These are phyloP conservation scores for Diaporthe ilicicola DNA, from an alignment of 2,329 filamentous ascomycete species.

Conservation along the genomic window DNA sequence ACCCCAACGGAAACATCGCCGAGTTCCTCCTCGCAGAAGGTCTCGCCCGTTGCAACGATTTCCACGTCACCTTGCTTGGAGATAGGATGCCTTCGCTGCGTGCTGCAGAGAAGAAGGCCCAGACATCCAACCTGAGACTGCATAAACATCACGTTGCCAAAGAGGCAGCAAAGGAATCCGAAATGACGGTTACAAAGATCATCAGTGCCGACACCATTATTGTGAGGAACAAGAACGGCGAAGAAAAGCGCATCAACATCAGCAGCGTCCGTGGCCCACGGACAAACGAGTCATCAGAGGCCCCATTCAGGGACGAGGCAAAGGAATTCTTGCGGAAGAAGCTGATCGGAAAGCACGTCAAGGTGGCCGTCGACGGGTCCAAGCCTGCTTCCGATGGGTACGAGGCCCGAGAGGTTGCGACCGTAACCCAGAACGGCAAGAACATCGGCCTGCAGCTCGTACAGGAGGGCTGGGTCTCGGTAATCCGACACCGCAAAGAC, in stretches of 20 bases:
- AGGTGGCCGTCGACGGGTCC: conserved; percentile 87
- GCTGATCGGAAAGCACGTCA: conserved; percentile 94
- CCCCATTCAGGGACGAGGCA: conserved; percentile 88
- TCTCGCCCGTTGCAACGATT: conserved; percentile 91
- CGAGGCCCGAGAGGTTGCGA: conserved; percentile 94
- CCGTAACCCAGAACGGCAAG: conserved; percentile 82
- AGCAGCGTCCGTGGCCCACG: conserved; percentile 96
- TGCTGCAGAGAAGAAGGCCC: conserved; percentile 86
- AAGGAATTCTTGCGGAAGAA: conserved; percentile 96
- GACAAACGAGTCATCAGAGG: conserved; percentile 83
- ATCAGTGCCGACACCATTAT: conserved; percentile 90
- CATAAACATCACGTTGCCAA: conserved; percentile 85
- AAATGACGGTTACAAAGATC: conserved; percentile 86
- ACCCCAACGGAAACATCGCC: conserved; percentile 92
- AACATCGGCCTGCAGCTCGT: conserved; percentile 87
- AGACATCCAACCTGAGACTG: conserved; percentile 77
- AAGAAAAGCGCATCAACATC: conserved; percentile 88
- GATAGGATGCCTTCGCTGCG: conserved; percentile 86
- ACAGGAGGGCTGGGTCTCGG: conserved; percentile 92
- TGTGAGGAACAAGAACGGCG: conserved; percentile 83
- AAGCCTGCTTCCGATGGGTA: conserved; percentile 90
- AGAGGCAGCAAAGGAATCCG: conserved; percentile 70
- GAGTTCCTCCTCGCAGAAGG: conserved; percentile 90
- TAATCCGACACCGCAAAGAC: conserved; percentile 93
- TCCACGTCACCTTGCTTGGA: conserved; percentile 92